phyloP scores from a whole-genome alignment of 108 stramenopile species.

The Cyclotella distinguenda region DNA sequence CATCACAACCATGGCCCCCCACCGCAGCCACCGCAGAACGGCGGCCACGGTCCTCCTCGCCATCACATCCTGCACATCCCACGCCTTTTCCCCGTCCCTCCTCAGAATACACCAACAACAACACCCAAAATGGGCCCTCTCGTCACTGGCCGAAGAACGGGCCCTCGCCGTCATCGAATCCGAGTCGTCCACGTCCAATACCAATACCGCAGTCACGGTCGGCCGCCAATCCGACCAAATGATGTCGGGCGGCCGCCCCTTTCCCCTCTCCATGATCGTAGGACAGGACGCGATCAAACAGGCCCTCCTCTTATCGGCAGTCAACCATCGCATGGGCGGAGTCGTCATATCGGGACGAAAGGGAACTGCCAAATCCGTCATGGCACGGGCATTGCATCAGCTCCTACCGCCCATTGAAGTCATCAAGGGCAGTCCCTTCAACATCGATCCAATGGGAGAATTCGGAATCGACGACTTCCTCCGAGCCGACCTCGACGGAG shows the following conservation, averaged over 20 bases:
- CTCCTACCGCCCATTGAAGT: constrained; percentile 95
- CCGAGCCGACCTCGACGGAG: constrained; percentile 65
- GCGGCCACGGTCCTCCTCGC: too few species aligned
- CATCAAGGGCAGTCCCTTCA: constrained; percentile 86
- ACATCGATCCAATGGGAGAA: constrained; percentile 87
- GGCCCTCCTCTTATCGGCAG: constrained; percentile 84
- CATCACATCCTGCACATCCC: too few species aligned
- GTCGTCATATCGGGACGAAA: constrained; percentile 94
- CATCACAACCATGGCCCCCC: too few species aligned
- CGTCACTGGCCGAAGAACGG: too few species aligned
- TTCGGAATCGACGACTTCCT: constrained; percentile 88
- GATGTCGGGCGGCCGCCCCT: constrained; percentile 72
- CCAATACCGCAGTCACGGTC: too few species aligned
- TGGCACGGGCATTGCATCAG: constrained; percentile 93
- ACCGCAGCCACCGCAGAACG: too few species aligned
- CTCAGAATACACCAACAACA: too few species aligned
- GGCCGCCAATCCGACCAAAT: constrained; percentile 44
- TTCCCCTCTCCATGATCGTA: constrained; percentile 94
- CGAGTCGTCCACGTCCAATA: too few species aligned
- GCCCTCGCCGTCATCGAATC: too few species aligned
- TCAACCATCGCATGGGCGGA: constrained; percentile 94
- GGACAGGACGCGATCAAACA: constrained; percentile 95
- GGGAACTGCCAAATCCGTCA: constrained; percentile 96
- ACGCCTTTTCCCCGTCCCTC: too few species aligned
- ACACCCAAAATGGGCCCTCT: too few species aligned